Base-by-base conservation (phyloP, 2,329 filamentous ascomycete species). In the Sporothrix brasiliensis region DNA sequence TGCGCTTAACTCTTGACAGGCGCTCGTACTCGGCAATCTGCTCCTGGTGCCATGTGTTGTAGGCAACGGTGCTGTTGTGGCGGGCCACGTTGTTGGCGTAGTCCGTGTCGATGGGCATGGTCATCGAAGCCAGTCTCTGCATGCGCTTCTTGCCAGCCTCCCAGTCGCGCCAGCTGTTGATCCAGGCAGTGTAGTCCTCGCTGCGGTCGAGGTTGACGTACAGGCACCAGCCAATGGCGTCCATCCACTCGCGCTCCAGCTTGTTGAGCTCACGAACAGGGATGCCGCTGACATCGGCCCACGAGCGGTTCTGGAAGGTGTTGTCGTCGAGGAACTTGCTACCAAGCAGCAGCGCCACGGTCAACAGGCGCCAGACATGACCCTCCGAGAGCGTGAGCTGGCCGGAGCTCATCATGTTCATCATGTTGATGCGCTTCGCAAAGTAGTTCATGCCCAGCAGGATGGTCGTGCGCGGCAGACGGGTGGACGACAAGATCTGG, bases 301-400 rank as follows among this genome's bases (percentile, higher is more conserved):
- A 97, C 1, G 94, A 97, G 69, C 92, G 91, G 82, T 97, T 97
- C 85, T 97, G 94, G 81, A 97, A 97, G 6, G 94, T 97, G 81
- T 97, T 97, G 84, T 97, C 94, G 77, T 97, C 94, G 74, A 97
- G 84, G 77, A 97, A 97, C 83, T 97, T 97, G 88, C 93, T 97
- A 72, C 93, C 94, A 68, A 97, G 85, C 67, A 97, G 86, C 70
- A 97, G 83, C 9, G 91, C 89, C 50, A 94, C 91, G 7, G 93
- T 97, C 74, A 97, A 86, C 83, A 96, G 90, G 72, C 93, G 91
- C 85, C 94, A 97, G 69, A 96, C 87, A 78, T 95, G 90, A 56
- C 90, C 91, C 75, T 89, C 87, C 69, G 83, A 87, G 53, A 86
- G 82, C 72, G 83, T 84, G 76, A 87, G 89, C 50, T 86, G 74